Evolutionary conservation across 2,329 filamentous ascomycete genomes (phyloP).

Genomic region (Beauveria rudraprayagi): DNA sequence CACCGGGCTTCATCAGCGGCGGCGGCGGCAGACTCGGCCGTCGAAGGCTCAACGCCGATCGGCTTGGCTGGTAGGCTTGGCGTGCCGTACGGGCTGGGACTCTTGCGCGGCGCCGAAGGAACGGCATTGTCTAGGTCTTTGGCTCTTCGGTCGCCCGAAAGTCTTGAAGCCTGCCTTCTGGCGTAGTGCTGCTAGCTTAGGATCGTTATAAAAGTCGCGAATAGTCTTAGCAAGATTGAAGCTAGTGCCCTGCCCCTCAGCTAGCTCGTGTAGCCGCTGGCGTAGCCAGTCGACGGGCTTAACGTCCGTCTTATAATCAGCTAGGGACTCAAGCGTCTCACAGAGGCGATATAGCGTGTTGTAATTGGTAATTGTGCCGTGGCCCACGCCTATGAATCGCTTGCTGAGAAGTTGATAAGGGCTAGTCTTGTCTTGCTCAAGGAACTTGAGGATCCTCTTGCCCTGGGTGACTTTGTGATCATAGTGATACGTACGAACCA

Average conservation of each 20-base stretch:
- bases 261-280: constrained; percentile 46
- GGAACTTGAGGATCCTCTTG: constrained; percentile 42
- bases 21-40: not conserved
- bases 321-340: constrained; percentile 45
- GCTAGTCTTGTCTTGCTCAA: constrained; percentile 42
- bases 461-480: constrained; percentile 50
- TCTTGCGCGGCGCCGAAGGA: constrained; percentile 16
- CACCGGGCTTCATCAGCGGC: not conserved
- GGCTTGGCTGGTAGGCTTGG: not conserved
- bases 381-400: constrained; percentile 35
- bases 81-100: too few relatives aligned
- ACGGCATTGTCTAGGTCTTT: too few relatives aligned
- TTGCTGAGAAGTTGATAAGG: constrained; percentile 50
- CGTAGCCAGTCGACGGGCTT: constrained; percentile 49
- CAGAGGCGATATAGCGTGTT: constrained; percentile 50
- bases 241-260: constrained; percentile 31
- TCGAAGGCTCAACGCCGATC: not conserved
- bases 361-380: constrained; percentile 39
- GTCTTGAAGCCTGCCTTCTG: constrained; percentile 47
- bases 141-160: constrained; percentile 35
- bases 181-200: constrained; percentile 40
- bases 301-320: constrained; percentile 44
- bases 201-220: constrained; percentile 48
- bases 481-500: constrained; percentile 38
- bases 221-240: constrained; percentile 45